Conservation (phyloP, 768 basidiomycete species). For the Ephemerocybe angulata region DNA sequence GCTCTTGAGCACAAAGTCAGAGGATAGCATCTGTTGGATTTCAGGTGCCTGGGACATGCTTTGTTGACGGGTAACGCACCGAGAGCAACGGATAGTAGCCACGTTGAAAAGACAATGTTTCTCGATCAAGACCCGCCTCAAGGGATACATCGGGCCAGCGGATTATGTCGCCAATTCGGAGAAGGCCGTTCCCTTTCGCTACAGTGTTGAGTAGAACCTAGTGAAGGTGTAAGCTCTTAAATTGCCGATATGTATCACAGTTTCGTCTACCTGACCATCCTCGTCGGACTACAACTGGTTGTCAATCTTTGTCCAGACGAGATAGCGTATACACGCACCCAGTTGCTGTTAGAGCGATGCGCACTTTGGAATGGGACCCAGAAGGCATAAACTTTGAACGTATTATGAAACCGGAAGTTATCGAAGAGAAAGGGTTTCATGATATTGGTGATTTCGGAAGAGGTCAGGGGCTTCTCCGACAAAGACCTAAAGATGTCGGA, state of each 20-base stretch:
- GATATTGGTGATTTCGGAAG: constrained; percentile 44
- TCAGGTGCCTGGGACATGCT: background rate
- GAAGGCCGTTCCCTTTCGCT: constrained; percentile 44
- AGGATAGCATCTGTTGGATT: constrained; percentile 48
- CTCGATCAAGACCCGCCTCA: constrained; percentile 29
- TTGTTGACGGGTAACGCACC: constrained; percentile 24
- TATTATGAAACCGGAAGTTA: constrained; percentile 37
- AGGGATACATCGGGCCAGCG: constrained; percentile 40
- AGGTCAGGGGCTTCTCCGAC: constrained; percentile 26
- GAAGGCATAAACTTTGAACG: constrained; percentile 47
- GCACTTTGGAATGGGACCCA: constrained; percentile 35
- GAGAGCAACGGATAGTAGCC: constrained; percentile 53
- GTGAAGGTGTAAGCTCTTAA: background rate
- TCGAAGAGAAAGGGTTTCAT: constrained; percentile 43
- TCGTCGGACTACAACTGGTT: constrained; percentile 34
- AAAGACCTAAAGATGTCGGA: constrained; percentile 2
- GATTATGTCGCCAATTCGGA: constrained; percentile 48
- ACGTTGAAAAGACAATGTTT: constrained; percentile 53
- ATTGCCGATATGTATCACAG: constrained; percentile 3
- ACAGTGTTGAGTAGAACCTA: constrained; percentile 39
- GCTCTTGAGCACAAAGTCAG: constrained; percentile 56
- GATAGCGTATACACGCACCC: constrained; percentile 32
- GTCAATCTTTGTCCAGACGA: background rate
- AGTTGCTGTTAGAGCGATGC: constrained; percentile 30
- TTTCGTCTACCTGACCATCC: constrained; percentile 45